These are phyloP conservation scores for Malus hybrid DNA, from an alignment of 331 rosid species.

Conservation along the genomic window DNA sequence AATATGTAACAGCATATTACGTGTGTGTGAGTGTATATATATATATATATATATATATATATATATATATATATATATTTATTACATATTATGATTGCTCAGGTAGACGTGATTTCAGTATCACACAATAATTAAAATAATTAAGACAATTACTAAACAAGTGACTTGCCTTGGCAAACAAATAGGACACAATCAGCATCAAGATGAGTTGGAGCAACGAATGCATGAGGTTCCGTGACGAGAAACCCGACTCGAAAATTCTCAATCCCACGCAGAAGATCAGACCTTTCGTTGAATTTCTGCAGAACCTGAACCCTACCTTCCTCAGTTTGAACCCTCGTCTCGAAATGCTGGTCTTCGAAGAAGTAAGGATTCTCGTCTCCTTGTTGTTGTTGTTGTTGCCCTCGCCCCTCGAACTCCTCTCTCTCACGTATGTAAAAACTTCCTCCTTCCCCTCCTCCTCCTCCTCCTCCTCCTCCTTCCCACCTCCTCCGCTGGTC, in stretches of 20 bases:
- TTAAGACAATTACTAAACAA: background rate
- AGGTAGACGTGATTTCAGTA: too few relatives aligned
- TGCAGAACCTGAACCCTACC: constrained; percentile 36
- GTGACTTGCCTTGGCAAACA: constrained; percentile 31
- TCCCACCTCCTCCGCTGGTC: background rate
- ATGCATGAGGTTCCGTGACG: constrained; percentile 38
- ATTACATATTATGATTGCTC: too few relatives aligned
- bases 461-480: background rate
- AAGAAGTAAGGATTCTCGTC: constrained; percentile 39
- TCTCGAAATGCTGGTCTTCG: constrained; percentile 30
- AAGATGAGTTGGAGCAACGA: constrained; percentile 43
- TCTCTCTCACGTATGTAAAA: background rate
- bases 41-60: too few relatives aligned
- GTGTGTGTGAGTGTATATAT: too few relatives aligned
- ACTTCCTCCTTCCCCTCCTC: background rate
- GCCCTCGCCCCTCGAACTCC: background rate
- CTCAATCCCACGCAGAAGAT: constrained; percentile 50
- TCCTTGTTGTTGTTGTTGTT: background rate
- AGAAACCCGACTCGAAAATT: constrained; percentile 43
- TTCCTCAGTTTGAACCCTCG: constrained; percentile 27
- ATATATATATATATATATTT: too few relatives aligned
- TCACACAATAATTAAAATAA: too few relatives aligned
- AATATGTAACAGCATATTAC: too few relatives aligned
- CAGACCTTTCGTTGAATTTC: constrained; percentile 38
- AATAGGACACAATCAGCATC: constrained; percentile 53